A percentile compares a stretch with the other conserved stretches of the same genome.
These are phyloP conservation scores for Cladobotryum protrusum DNA, from an alignment of 2,329 filamentous ascomycete species.

Conservation along the genomic window DNA sequence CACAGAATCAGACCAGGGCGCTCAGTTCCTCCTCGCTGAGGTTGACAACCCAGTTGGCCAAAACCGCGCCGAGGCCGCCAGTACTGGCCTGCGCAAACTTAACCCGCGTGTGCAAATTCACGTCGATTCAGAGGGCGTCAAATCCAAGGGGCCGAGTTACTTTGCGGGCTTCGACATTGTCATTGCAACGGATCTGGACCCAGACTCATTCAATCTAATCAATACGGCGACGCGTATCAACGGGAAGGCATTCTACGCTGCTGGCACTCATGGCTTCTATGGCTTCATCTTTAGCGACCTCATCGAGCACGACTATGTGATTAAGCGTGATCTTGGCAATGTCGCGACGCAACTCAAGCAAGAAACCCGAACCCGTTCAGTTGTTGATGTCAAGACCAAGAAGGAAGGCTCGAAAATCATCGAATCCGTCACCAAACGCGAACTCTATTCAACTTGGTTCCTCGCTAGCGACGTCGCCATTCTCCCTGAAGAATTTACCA, in stretches of 20 bases:
- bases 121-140: constrained; percentile 62
- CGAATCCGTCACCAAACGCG: constrained; percentile 86
- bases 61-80: constrained; percentile 79
- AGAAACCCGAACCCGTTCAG: constrained; percentile 72
- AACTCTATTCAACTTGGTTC: constrained; percentile 81
- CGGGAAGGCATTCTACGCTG: constrained; percentile 79
- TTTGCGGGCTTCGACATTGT: constrained; percentile 77
- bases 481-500: constrained; percentile 61
- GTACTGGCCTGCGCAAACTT: constrained; percentile 70
- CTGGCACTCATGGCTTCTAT: constrained; percentile 81
- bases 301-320: constrained; percentile 81
- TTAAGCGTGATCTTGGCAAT: constrained; percentile 80
- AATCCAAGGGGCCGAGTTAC: constrained; percentile 63
- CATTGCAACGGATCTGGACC: constrained; percentile 82
- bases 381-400: constrained; percentile 66
- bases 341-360: constrained; percentile 50
- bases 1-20: constrained; percentile 71
- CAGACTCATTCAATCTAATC: constrained; percentile 67
- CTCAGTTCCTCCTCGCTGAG: constrained; percentile 71
- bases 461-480: constrained; percentile 73
- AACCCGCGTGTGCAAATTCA: constrained; percentile 81
- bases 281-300: constrained; percentile 94
- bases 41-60: constrained; percentile 62
- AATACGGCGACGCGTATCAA: constrained; percentile 81
- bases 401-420: constrained; percentile 61